These are phyloP conservation scores for Aspergillus piperis DNA, from an alignment of 2,329 filamentous ascomycete genomes.

Conservation along the genomic window DNA sequence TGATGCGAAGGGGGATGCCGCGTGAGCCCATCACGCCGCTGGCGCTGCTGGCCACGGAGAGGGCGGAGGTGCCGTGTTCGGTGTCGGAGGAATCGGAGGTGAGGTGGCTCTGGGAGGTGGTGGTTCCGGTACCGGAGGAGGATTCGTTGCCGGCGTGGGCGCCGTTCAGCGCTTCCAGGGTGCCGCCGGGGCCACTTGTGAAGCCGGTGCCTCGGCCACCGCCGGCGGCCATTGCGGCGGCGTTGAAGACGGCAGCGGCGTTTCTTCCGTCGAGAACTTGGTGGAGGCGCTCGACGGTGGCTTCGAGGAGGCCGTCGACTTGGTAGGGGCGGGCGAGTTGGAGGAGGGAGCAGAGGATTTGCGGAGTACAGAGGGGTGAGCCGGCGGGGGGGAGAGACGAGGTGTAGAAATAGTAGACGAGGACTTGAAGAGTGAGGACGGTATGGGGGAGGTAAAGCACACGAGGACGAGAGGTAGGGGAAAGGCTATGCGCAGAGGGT, in stretches of 20 bases:
- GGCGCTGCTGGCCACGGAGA: slow-evolving; percentile 32
- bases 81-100: slow-evolving; percentile 44
- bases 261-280: slow-evolving; percentile 88
- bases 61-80: slow-evolving; percentile 33
- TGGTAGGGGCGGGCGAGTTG: slow-evolving; percentile 93
- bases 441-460: slow-evolving; percentile 94
- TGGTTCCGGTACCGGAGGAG: neutral
- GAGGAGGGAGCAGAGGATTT: slow-evolving; percentile 91
- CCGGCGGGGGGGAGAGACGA: slow-evolving; percentile 77
- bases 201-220: slow-evolving; percentile 82
- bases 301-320: slow-evolving; percentile 87
- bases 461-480: slow-evolving; percentile 69
- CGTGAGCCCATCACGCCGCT: slow-evolving; percentile 30
- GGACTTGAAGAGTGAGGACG: slow-evolving; percentile 80
- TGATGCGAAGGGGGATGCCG: slow-evolving; percentile 42
- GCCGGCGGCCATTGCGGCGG: slow-evolving; percentile 94
- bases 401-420: slow-evolving; percentile 92
- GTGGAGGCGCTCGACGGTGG: slow-evolving; percentile 87
- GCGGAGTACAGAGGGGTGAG: slow-evolving; percentile 83
- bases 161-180: slow-evolving; percentile 45
- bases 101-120: slow-evolving; percentile 31
- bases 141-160: slow-evolving; percentile 29
- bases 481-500: slow-evolving; percentile 55
- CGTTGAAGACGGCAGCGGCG: slow-evolving; percentile 95
- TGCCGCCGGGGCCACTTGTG: slow-evolving; percentile 55